Evolutionary conservation across 805 yeast species (phyloP), one percentile per base, ranked within the genome.

Genomic region (Yamadazyma sp.): DNA sequence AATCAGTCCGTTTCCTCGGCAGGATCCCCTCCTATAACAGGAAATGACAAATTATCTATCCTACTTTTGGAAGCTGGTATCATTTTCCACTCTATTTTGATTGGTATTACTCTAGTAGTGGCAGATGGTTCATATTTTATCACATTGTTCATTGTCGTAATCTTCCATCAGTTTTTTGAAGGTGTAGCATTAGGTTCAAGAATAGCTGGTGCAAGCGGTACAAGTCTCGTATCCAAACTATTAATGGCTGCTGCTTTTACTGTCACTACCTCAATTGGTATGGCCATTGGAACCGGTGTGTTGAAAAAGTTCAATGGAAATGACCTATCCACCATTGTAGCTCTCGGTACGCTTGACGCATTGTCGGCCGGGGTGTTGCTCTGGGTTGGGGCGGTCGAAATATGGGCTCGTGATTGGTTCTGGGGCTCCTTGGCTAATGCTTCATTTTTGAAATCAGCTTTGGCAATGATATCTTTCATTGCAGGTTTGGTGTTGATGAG

Each of bases 161-260:
- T 59, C n/a, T 59, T 59, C 45, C 64, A 58, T 40, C 64, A 58
- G 41, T 43, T 53, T 30, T 59, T 59, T 31, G 64, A 59, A 47
- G 64, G 64, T 13, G 32, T 58, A 14, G 62, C 60, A 9, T 42
- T 59, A 12, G 62, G 63, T 12, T 40, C 62, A 3, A 48, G 61
- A 40, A 49, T 59, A 23, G 51, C 52, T 3, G 50, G 29, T n/a
- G 10, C 37, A 9, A 15, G 15, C 6, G n/a, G 15, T 11, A 20
- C 10, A n/a, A n/a, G n/a, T n/a, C n/a, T n/a, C n/a, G n/a, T n/a
- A n/a, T n/a, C n/a, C n/a, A n/a, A n/a, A n/a, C n/a, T n/a, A n/a
- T 4, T 47, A 13, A 54, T 59, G 58, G 60, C 55, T 9, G 26
- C 34, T 1, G 38, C 35, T 5, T 59, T 45, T 40, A 47, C 57